Conservation (phyloP, 352 stramenopile genomes). For the Pythium phragmitis region DNA sequence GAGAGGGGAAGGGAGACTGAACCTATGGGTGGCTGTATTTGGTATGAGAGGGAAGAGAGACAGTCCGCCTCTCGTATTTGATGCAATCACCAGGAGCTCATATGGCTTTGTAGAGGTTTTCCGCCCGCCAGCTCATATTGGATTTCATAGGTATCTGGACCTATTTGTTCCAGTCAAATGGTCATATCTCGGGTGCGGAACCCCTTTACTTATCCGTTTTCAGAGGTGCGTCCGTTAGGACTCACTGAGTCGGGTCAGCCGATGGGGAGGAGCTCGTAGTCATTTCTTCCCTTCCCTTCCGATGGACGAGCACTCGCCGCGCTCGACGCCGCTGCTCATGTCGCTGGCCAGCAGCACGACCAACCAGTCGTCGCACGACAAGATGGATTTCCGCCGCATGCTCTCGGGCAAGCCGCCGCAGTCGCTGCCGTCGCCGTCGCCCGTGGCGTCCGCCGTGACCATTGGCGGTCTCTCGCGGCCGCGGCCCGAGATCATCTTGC, state of each 20-base stretch:
- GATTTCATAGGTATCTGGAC: too few species aligned
- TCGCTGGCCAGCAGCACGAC: background rate
- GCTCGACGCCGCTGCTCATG: conserved; percentile 10
- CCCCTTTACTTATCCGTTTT: background rate
- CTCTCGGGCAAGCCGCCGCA: conserved; percentile 7
- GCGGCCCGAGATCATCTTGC: conserved; percentile 56
- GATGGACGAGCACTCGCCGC: background rate
- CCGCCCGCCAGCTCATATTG: too few species aligned
- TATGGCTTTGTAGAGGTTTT: background rate
- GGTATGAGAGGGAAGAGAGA: background rate
- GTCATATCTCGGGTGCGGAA: background rate
- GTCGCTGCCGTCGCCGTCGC: conserved; percentile 1
- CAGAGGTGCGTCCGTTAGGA: background rate
- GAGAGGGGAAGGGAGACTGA: background rate
- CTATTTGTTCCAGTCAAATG: too few species aligned
- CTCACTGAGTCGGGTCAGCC: too few species aligned
- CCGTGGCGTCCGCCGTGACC: conserved; percentile 3
- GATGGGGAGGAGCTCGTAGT: too few species aligned
- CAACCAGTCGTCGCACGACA: conserved; percentile 19
- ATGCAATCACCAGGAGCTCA: background rate
- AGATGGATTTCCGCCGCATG: conserved; percentile 24
- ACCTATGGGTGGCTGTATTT: background rate
- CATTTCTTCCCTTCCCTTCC: too few species aligned
- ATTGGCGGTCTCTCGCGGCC: conserved; percentile 30
- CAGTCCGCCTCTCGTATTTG: background rate